These are phyloP conservation scores for Talaromyces atroroseus DNA, from an alignment of 2,329 filamentous ascomycete genomes.

Conservation along the genomic window DNA sequence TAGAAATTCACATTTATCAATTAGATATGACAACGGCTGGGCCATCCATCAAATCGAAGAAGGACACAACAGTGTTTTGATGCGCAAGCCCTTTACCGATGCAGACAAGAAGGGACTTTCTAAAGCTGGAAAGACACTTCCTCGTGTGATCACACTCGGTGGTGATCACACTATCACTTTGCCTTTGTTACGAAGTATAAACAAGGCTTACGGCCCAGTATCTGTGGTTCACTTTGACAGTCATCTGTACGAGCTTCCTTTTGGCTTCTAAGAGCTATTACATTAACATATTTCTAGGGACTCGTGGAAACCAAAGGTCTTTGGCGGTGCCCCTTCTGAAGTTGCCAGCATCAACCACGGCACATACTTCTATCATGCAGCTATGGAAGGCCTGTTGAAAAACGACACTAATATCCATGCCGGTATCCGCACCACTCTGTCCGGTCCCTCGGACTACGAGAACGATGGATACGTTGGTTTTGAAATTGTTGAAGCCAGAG, in stretches of 20 bases:
- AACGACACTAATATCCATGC: slow-evolving; percentile 87
- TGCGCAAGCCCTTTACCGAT: slow-evolving; percentile 64
- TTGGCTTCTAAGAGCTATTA: not conserved
- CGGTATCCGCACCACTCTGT: slow-evolving; percentile 77
- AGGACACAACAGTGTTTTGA: slow-evolving; percentile 71
- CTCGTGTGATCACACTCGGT: slow-evolving; percentile 69
- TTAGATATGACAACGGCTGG: slow-evolving; percentile 73
- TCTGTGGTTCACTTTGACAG: slow-evolving; percentile 61
- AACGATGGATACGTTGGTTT: slow-evolving; percentile 83
- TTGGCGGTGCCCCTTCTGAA: slow-evolving; percentile 72
- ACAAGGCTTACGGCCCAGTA: slow-evolving; percentile 63
- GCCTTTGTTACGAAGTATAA: slow-evolving; percentile 52
- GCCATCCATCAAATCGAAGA: slow-evolving; percentile 81
- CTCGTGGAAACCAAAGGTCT: slow-evolving; percentile 76
- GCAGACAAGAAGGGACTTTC: slow-evolving; percentile 62
- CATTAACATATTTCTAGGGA: slow-evolving; percentile 28
- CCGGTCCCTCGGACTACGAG: slow-evolving; percentile 72
- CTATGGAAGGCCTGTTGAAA: slow-evolving; percentile 68
- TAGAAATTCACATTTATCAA: not conserved
- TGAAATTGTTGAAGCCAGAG: slow-evolving; percentile 70
- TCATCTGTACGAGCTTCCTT: slow-evolving; percentile 42
- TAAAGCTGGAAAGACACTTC: slow-evolving; percentile 68
- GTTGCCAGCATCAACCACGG: slow-evolving; percentile 78
- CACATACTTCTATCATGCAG: slow-evolving; percentile 81
- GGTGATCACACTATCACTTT: slow-evolving; percentile 44